A percentile compares a stretch with the other conserved stretches of the same genome.
phyloP scores from a whole-genome alignment of 2,329 filamentous ascomycete genomes.

The Ceratocystis cubensis region DNA sequence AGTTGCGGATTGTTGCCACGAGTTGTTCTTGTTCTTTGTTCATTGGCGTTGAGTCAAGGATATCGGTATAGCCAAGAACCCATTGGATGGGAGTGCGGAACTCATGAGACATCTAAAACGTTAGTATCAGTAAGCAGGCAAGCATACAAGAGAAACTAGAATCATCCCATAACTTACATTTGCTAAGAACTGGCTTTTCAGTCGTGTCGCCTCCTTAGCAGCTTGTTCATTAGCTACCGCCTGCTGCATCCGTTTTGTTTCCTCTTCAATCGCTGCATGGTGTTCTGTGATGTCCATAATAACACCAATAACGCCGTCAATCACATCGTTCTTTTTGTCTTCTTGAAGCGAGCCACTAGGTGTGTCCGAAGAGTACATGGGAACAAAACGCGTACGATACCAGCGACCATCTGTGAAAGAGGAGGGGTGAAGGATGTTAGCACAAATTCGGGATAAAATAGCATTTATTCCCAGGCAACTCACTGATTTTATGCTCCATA shows the following conservation, averaged over 20 bases:
- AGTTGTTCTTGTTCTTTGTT: constrained; percentile 61
- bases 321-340: constrained; percentile 30
- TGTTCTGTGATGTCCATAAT: constrained; percentile 68
- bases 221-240: constrained; percentile 63
- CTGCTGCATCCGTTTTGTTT: constrained; percentile 56
- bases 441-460: not conserved
- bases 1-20: constrained; percentile 65
- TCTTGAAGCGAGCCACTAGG: constrained; percentile 5
- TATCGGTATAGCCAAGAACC: constrained; percentile 67
- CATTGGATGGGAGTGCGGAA: constrained; percentile 68
- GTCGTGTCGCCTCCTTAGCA: constrained; percentile 64
- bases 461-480: constrained; percentile 21
- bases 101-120: constrained; percentile 58
- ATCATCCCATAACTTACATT: constrained; percentile 34
- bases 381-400: constrained; percentile 60
- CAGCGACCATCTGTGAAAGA: constrained; percentile 42
- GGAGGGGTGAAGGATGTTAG: constrained; percentile 16
- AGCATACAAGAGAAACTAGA: not conserved
- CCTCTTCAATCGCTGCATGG: constrained; percentile 48
- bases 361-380: constrained; percentile 37
- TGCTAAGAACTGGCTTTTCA: constrained; percentile 69
- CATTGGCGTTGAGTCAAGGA: constrained; percentile 55
- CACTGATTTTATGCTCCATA: constrained; percentile 48
- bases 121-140: not conserved
- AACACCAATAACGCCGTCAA: constrained; percentile 66